Evolutionary conservation across 257 asterid species (phyloP).

Genomic region (Agastache rugosa): DNA sequence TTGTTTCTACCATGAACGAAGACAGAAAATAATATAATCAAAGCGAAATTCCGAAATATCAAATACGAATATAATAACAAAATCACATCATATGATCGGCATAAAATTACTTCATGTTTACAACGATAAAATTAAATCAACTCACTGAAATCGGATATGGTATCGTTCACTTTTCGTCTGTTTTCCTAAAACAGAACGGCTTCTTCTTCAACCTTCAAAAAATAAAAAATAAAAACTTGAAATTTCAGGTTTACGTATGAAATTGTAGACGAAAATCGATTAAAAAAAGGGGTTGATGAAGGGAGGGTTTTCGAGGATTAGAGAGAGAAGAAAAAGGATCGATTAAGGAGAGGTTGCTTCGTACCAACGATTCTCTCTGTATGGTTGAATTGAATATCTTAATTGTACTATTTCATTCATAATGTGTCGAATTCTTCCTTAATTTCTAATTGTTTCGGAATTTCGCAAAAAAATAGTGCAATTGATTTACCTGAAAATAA

Average conservation of each 20-base stretch:
- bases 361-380: not conserved
- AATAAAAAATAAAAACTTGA: not conserved
- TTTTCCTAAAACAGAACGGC: constrained; percentile 21
- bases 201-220: constrained; percentile 38
- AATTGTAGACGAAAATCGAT: constrained; percentile 3
- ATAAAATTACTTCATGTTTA: not conserved
- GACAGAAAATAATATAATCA: not conserved
- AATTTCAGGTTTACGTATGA: not conserved
- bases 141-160: constrained; percentile 40
- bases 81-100: no score
- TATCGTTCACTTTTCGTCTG: constrained; percentile 15
- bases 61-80: no score
- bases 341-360: constrained; percentile 22
- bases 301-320: constrained; percentile 38
- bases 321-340: not conserved
- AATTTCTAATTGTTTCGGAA: not conserved
- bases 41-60: not conserved
- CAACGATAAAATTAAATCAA: not conserved
- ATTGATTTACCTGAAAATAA: not conserved
- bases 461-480: not conserved
- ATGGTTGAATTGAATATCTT: constrained; percentile 20
- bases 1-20: not conserved
- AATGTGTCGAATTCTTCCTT: no score
- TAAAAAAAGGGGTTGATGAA: constrained; percentile 19
- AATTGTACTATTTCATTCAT: not conserved